These are phyloP conservation scores for Eucalyptus polyanthemos DNA, from an alignment of 345 rosid genomes.

Conservation along the genomic window DNA sequence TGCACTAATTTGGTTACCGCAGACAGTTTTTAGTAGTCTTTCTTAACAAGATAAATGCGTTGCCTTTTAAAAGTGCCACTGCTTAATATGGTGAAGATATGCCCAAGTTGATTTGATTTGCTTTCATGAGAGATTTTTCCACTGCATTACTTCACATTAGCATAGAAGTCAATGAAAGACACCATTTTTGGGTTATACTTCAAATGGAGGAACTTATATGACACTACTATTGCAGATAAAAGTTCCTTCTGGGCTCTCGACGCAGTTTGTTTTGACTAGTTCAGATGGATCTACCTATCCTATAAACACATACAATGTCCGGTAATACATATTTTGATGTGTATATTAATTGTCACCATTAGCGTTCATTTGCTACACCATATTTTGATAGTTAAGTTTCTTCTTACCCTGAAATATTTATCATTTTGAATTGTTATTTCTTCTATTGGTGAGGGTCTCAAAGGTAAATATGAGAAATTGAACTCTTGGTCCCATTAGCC, in stretches of 20 bases:
- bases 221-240: conserved; percentile 47
- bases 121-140: not conserved
- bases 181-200: not conserved
- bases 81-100: not conserved
- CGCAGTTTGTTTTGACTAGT: conserved; percentile 69
- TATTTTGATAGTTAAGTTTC: not conserved
- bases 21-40: not conserved
- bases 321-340: conserved; percentile 20
- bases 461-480: not conserved
- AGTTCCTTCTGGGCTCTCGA: conserved; percentile 68
- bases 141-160: not conserved
- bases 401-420: not conserved
- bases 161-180: not conserved
- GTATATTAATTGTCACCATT: not conserved
- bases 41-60: not conserved
- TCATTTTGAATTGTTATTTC: not conserved
- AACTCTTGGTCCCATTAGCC: not conserved
- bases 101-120: not conserved
- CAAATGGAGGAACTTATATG: not conserved
- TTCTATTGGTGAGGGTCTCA: not conserved
- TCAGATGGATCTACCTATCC: conserved; percentile 73
- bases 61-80: not conserved
- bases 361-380: not conserved
- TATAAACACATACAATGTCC: conserved; percentile 39
- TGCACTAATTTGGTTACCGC: not conserved